phyloP scores from a whole-genome alignment of 2,329 filamentous ascomycete species.

The Beauveria australis region DNA sequence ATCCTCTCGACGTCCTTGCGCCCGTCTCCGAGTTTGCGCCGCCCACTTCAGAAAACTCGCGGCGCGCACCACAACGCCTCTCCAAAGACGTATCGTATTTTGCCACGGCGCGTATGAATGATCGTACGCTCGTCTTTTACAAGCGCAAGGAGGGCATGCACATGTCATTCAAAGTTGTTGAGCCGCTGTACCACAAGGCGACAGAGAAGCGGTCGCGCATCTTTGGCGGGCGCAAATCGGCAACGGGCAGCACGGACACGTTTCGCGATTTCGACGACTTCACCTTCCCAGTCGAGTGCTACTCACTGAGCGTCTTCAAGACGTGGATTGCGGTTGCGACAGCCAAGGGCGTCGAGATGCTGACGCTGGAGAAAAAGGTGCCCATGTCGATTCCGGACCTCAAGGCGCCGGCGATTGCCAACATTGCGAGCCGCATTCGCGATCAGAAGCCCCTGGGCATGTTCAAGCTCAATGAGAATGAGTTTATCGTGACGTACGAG shows the following conservation, averaged over 20 bases:
- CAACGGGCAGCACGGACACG: conserved; percentile 74
- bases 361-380: conserved; percentile 95
- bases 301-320: conserved; percentile 92
- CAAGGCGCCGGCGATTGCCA: conserved; percentile 66
- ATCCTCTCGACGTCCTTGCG: conserved; percentile 80
- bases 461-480: conserved; percentile 88
- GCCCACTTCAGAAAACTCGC: conserved; percentile 60
- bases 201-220: conserved; percentile 71
- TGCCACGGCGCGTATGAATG: conserved; percentile 93
- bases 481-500: conserved; percentile 89
- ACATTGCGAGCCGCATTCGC: conserved; percentile 75
- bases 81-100: conserved; percentile 96
- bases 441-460: conserved; percentile 85
- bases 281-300: conserved; percentile 93
- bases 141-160: conserved; percentile 90
- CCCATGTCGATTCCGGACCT: conserved; percentile 90
- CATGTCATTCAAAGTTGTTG: conserved; percentile 92
- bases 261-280: conserved; percentile 99
- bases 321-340: conserved; percentile 88
- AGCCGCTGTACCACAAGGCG: conserved; percentile 90
- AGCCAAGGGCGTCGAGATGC: conserved; percentile 85
- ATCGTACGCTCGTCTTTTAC: conserved; percentile 89
- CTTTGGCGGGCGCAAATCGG: conserved; percentile 49
- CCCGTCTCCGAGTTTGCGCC: conserved; percentile 54
- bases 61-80: conserved; percentile 84